Base-by-base conservation (phyloP, 2,329 filamentous ascomycete genomes). In the Ascochyta lentis region DNA sequence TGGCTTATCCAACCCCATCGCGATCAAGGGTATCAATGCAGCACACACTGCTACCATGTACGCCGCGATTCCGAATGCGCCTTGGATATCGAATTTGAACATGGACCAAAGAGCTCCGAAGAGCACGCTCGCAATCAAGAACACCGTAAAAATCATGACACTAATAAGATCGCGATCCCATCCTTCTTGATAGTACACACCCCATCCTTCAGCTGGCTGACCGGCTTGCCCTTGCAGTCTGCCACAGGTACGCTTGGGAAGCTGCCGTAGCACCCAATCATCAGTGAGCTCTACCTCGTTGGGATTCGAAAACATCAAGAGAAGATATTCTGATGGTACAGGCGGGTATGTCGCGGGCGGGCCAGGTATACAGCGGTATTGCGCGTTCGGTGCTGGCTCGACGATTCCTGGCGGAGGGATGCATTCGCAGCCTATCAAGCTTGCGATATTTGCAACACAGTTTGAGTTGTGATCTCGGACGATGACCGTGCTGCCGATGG, bases 161-260 rank as follows among this genome's bases (percentile, higher is more conserved):
- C 2, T 29, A 29, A 29, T 29, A 29, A 29, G 27, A 29, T 29
- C 27, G 27, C 27, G 27, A 9, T 29, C 27, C 10, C 27, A 29
- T 8, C 27, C 27, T 29, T 29, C 27, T 29, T 29, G 27, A 29
- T 29, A 69, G 39, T 69, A 66, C 2, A 52, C 22, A 8, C 69
- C 67, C 69, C 67, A 70, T 6, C 67, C 68, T n/a, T 67, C 62
- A n/a, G 62, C 64, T 3, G 66, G 67, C 19, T 67, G 40, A 1
- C 61, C 60, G 9, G 51, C 27, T 22, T 54, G 39, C 2, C 58
- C 67, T 3, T 54, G 51, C 8, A 72, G 53, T 31, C 64, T 44
- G 4, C 68, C 66, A 31, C 52, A 57, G 0, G 45, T 64, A 6
- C 65, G 64, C 33, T 65, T 69, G 2, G 68, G 68, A 4, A 70